Evolutionary conservation across 805 yeast genomes (phyloP), one percentile per base, ranked within the genome.

Genomic region (Wickerhamiella vanderwaltii): DNA sequence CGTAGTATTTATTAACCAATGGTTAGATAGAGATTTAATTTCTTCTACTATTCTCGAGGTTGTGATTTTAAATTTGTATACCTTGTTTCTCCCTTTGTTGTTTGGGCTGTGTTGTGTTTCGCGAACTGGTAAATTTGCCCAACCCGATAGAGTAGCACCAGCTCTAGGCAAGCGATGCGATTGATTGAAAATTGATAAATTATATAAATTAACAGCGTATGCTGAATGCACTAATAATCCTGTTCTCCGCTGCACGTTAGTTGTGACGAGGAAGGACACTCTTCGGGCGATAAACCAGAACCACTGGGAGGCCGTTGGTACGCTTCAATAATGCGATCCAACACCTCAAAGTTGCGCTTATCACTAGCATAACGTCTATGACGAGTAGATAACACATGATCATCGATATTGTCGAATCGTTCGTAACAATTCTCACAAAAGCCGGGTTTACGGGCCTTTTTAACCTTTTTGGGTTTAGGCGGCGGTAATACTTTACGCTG

Each of bases 391-490:
- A 55, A 53, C 30, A 84, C 72, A 57, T 88, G 98, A 44, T 74
- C 82, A 19, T 76, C 82, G 54, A 86, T 77, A 49, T 75, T 73
- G 39, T 81, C 87, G 56, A 81, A 88, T 56, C 78, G 78, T 46
- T 79, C 80, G 18, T 88, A 68, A 61, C 98, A 88, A 56, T 88
- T 88, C 57, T 88, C 98, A 62, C 98, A 88, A 60, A 83, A 87
- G 0, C 96, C 96, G 43, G 50, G 48, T 39, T 61, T 61, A 24
- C 46, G 33, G 22, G 38, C 34, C 15, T 40, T 40, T 7, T 35
- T 35, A 13, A 45, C 59, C 53, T 50, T 50, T 33, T 55, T 33
- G 41, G 44, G 26, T 20, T 34, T 39, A 29, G 42, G 35, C 6
- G 46, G 39, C 18, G 25, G 26, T 20, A 53, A 45, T 30, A 59